These are phyloP conservation scores for Coprinopsis cinerea DNA, from an alignment of 768 basidiomycete genomes.

Conservation along the genomic window DNA sequence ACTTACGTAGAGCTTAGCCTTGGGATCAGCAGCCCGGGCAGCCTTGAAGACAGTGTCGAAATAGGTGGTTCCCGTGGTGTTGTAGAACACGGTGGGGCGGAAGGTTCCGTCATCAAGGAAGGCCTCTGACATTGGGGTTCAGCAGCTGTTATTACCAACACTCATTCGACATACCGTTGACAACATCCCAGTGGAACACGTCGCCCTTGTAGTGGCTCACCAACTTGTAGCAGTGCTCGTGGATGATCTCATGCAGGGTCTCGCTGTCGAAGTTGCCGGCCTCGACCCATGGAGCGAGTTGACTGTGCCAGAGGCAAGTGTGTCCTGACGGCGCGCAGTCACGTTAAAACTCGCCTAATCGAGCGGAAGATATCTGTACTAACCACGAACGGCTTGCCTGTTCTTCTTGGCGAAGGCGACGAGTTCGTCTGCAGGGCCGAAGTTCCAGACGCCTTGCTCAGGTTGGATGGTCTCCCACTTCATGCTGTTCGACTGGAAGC, in stretches of 20 bases:
- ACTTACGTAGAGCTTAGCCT: constrained; percentile 50
- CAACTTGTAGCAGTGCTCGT: constrained; percentile 42
- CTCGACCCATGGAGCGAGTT: constrained; percentile 48
- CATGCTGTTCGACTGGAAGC: constrained; percentile 38
- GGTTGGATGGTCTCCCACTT: constrained; percentile 60
- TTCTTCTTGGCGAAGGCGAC: constrained; percentile 39
- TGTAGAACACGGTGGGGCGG: constrained; percentile 47
- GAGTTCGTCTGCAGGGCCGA: constrained; percentile 40
- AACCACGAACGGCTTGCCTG: constrained; percentile 42
- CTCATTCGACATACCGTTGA: constrained; percentile 39
- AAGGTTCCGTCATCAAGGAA: constrained; percentile 60
- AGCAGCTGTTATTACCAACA: too few species aligned
- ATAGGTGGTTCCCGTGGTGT: constrained; percentile 42
- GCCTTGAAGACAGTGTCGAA: constrained; percentile 46
- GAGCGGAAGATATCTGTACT: neutral
- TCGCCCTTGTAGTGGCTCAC: constrained; percentile 49
- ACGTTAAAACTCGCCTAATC: neutral
- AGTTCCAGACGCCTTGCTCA: constrained; percentile 41
- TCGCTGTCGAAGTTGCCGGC: constrained; percentile 35
- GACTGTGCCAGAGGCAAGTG: constrained; percentile 47
- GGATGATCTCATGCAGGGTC: constrained; percentile 36
- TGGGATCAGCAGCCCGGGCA: constrained; percentile 48
- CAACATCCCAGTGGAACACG: constrained; percentile 46
- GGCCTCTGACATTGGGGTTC: too few species aligned
- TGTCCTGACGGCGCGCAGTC: constrained; percentile 25